Evolutionary conservation across 192 early-diverging fungal species (phyloP), one percentile per base, ranked within the genome.

Genomic region (Coemansia aciculifera): DNA sequence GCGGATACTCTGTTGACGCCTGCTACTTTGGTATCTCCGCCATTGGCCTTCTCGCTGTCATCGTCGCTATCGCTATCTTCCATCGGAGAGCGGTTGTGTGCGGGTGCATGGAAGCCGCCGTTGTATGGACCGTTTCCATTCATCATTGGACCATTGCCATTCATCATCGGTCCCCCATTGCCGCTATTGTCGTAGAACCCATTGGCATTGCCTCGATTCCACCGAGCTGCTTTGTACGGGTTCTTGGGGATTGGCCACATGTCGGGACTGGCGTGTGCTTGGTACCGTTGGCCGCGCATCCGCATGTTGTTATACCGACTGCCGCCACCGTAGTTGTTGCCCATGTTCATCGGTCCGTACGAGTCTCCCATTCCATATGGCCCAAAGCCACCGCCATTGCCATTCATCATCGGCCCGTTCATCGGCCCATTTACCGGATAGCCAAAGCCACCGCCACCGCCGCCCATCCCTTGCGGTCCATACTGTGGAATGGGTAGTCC

Each of bases 161-260:
- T 49, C 72, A 74, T 68, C 72, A 59, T 63, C 5, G 63, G 67
- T 10, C 49, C 57, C 17, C 46, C 61, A 2, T 9, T 43, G 7
- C 39, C 32, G 15, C 27, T 48, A 57, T 52, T 52, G 24, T 52
- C 51, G n/a, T 72, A 75, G 51, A 72, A 63, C 0, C 63, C 66
- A 1, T 63, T 24, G 51, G 51, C 24, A 42, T 67, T 67, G 62
- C 38, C 57, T 13, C 73, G 44, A 21, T 63, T 70, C 36, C 24
- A 57, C 31, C 73, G 73, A 12, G 73, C 78, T 13, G 54, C 65
- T 63, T 66, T 73, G 56, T 75, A 75, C 6, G 70, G 78, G 56
- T 75, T 81, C 44, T 68, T 71, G 15, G 79, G 67, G 43, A 81
- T 64, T 9, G 79, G 73, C 73, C 73, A 81, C 49, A 69, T 70